Evolutionary conservation across 768 basidiomycete genomes (phyloP).

Genomic region (Suillus brevipes): DNA sequence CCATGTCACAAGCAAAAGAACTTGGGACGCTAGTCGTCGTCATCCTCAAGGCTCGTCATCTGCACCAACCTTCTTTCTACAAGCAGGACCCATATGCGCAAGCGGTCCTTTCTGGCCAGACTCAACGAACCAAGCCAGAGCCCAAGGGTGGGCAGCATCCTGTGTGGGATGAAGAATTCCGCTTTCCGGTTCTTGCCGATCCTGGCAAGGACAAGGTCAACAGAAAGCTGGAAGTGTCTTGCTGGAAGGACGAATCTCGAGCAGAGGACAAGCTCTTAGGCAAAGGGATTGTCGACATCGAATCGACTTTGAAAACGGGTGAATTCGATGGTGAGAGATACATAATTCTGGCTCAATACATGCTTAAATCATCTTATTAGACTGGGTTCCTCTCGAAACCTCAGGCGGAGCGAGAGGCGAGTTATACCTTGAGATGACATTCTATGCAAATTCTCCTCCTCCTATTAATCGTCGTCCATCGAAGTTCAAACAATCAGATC

Average conservation of each 20-base stretch:
- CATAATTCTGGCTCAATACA: neutral
- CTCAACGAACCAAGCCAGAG: conserved; percentile 71
- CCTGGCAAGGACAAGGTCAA: conserved; percentile 44
- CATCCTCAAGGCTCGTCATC: conserved; percentile 80
- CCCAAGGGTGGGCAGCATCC: conserved; percentile 92
- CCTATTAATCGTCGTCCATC: conserved; percentile 53
- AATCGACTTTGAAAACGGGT: conserved; percentile 77
- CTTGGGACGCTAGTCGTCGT: conserved; percentile 85
- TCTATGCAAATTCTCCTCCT: conserved; percentile 71
- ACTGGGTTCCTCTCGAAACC: conserved; percentile 64
- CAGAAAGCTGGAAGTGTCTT: conserved; percentile 69
- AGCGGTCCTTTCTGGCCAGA: conserved; percentile 56
- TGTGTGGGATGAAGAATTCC: conserved; percentile 87
- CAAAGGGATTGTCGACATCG: conserved; percentile 70
- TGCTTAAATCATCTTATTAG: conserved; percentile 34
- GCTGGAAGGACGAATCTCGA: conserved; percentile 76
- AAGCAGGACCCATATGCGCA: conserved; percentile 90
- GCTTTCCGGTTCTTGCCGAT: conserved; percentile 71
- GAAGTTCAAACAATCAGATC: conserved; percentile 51
- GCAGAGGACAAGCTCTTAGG: conserved; percentile 76
- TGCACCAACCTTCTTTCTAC: conserved; percentile 83
- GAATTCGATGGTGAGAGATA: conserved; percentile 81
- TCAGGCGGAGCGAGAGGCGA: conserved; percentile 76
- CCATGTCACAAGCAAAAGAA: conserved; percentile 40
- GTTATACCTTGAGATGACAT: conserved; percentile 92